Percentiles rank a stretch among this genome's conserved stretches.
Evolutionary conservation across 768 basidiomycete species (phyloP).

Genomic region (Gyrodon lividus): DNA sequence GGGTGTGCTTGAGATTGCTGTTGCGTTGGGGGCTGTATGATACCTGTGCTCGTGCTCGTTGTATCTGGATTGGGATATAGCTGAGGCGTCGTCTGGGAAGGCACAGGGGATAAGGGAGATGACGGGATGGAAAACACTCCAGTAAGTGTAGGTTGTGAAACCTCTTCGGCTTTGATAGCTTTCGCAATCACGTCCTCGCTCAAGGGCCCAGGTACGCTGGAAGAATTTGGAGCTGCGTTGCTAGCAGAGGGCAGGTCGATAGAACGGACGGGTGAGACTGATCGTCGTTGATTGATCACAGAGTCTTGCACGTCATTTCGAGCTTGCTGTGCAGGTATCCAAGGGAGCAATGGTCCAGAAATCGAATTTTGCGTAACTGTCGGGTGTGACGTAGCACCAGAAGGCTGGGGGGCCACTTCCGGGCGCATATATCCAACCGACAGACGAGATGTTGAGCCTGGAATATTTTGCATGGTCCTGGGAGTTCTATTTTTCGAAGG

Average conservation of each 20-base stretch:
- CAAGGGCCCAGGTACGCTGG: neutral
- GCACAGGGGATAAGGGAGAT: slow-evolving; percentile 15
- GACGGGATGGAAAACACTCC: slow-evolving; percentile 15
- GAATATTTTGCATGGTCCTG: too few species aligned
- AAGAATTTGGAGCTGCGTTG: neutral
- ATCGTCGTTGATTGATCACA: neutral
- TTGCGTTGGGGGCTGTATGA: neutral
- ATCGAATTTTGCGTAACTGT: neutral
- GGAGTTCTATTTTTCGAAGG: neutral
- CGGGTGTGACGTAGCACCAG: neutral
- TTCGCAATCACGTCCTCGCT: slow-evolving; percentile 5
- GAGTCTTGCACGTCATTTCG: neutral
- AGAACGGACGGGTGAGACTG: neutral
- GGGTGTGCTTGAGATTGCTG: neutral
- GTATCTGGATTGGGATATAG: neutral
- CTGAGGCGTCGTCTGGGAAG: slow-evolving; percentile 1
- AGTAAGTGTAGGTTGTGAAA: neutral
- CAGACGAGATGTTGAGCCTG: neutral
- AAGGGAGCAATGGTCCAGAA: neutral
- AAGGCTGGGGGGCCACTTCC: neutral
- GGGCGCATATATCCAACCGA: slow-evolving; percentile 13
- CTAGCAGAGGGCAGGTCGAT: neutral
- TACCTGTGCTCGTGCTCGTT: neutral
- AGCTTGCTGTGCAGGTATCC: neutral
- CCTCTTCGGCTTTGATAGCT: slow-evolving; percentile 20